Evolutionary conservation across 1,284 basidiomycete species (phyloP).

Genomic region (Cryptococcus wingfieldii): DNA sequence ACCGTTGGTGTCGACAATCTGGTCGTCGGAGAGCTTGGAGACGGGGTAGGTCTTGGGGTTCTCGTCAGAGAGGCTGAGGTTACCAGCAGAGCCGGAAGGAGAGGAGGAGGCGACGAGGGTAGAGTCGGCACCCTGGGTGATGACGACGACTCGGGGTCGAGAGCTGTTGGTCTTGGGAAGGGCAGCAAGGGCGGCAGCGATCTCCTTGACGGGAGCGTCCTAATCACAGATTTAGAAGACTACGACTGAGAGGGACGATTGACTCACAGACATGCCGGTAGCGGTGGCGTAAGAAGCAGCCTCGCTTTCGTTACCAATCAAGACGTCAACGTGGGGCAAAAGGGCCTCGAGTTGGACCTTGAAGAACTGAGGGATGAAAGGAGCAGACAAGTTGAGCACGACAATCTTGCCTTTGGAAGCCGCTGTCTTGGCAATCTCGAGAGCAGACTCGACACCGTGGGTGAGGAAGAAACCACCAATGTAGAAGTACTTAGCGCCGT

Average conservation of each 20-base stretch:
- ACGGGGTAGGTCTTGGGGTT: conserved; percentile 61
- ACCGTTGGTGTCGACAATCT: conserved; percentile 97
- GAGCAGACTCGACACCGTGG: conserved; percentile 73
- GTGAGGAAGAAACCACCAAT: conserved; percentile 98
- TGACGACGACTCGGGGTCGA: conserved; percentile 75
- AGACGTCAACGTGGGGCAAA: conserved; percentile 74
- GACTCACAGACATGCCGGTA: conserved; percentile 52
- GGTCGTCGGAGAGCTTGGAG: conserved; percentile 57
- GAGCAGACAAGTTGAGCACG: conserved; percentile 90
- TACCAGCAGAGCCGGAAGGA: conserved; percentile 52
- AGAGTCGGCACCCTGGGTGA: conserved; percentile 82
- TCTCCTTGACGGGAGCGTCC: conserved; percentile 59
- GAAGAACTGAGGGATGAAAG: conserved; percentile 97
- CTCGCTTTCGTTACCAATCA: conserved; percentile 94
- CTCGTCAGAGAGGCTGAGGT: conserved; percentile 41
- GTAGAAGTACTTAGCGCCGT: conserved; percentile 83
- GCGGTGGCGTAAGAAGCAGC: conserved; percentile 80
- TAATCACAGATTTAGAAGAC: background rate
- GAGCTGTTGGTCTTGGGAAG: conserved; percentile 63
- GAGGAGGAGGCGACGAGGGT: conserved; percentile 72
- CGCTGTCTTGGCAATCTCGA: conserved; percentile 78
- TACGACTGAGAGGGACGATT: background rate
- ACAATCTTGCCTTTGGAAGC: conserved; percentile 75
- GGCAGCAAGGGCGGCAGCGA: conserved; percentile 68
- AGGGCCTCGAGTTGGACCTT: conserved; percentile 71